Evolutionary conservation across 495 filamentous ascomycete species (phyloP).

Genomic region (Penicillium cosmopolitanum): DNA sequence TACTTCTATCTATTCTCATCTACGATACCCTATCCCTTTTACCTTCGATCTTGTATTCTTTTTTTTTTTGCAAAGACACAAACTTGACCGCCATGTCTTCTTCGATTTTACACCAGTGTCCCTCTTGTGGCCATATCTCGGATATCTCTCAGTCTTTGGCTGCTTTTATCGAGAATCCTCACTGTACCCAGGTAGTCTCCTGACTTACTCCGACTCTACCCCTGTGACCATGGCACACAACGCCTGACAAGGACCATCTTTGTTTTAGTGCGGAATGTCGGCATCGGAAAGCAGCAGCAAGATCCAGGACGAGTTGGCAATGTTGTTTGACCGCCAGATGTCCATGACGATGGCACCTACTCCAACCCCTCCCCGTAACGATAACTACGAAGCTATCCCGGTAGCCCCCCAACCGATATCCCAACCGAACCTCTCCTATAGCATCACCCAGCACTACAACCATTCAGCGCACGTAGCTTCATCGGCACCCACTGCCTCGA

Average conservation of each 20-base stretch:
- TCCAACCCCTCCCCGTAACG: too few species aligned
- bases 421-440: constrained; percentile 53
- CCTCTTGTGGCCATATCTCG: constrained; percentile 40
- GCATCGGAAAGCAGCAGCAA: constrained; percentile 51
- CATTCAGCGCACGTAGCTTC: constrained; percentile 64
- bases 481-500: not conserved
- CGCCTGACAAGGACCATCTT: constrained; percentile 4
- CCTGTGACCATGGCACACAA: not conserved
- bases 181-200: constrained; percentile 41
- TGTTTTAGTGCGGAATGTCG: constrained; percentile 41
- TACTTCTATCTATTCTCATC: too few species aligned
- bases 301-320: constrained; percentile 65
- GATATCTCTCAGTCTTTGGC: constrained; percentile 38
- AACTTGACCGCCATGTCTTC: constrained; percentile 32
- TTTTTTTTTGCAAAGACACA: not conserved
- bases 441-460: constrained; percentile 74
- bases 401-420: not conserved
- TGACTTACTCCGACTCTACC: not conserved
- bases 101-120: constrained; percentile 41
- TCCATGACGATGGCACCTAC: constrained; percentile 41
- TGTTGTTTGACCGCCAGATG: constrained; percentile 69
- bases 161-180: constrained; percentile 36
- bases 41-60: not conserved
- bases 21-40: too few species aligned
- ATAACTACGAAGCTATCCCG: not conserved